These are phyloP conservation scores for Geoglossum glabrum DNA, from an alignment of 495 filamentous ascomycete species.

Conservation along the genomic window DNA sequence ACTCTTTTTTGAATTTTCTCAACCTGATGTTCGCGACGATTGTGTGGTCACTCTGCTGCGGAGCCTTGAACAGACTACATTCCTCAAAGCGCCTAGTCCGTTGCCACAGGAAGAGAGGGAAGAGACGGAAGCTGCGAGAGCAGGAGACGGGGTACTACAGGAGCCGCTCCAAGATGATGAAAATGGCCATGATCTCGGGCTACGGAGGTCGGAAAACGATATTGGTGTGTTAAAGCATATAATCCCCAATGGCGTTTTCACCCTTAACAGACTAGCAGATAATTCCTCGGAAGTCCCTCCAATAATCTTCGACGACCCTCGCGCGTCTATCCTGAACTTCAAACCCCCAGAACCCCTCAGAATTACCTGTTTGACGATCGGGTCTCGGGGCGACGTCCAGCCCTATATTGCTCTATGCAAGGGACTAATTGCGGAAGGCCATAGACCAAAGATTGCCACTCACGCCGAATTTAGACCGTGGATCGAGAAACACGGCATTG, in stretches of 20 bases:
- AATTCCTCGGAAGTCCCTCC: conserved; percentile 34
- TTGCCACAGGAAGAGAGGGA: conserved; percentile 47
- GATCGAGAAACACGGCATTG: conserved; percentile 81
- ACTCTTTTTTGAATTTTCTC: conserved; percentile 84
- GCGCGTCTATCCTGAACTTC: conserved; percentile 84
- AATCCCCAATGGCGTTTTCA: neutral
- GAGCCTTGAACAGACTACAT: conserved; percentile 49
- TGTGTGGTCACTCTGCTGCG: conserved; percentile 65
- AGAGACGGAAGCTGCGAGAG: conserved; percentile 55
- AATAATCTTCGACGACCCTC: conserved; percentile 80
- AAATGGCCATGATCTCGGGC: conserved; percentile 33
- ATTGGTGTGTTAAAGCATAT: conserved; percentile 5
- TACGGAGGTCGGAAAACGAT: conserved; percentile 30
- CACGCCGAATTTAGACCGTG: conserved; percentile 77
- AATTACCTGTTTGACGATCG: conserved; percentile 92
- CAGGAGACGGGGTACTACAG: conserved; percentile 65
- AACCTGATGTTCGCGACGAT: conserved; percentile 62
- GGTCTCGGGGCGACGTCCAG: conserved; percentile 88
- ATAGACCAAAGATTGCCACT: conserved; percentile 73
- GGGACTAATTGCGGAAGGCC: conserved; percentile 70
- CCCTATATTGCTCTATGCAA: conserved; percentile 96
- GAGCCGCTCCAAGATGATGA: conserved; percentile 48
- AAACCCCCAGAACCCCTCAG: conserved; percentile 64
- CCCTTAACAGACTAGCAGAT: neutral
- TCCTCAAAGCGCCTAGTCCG: conserved; percentile 49